A percentile compares a stretch with the other conserved stretches of the same genome.
phyloP scores from a whole-genome alignment of 306 rosid genomes.

The Parietaria judaica region DNA sequence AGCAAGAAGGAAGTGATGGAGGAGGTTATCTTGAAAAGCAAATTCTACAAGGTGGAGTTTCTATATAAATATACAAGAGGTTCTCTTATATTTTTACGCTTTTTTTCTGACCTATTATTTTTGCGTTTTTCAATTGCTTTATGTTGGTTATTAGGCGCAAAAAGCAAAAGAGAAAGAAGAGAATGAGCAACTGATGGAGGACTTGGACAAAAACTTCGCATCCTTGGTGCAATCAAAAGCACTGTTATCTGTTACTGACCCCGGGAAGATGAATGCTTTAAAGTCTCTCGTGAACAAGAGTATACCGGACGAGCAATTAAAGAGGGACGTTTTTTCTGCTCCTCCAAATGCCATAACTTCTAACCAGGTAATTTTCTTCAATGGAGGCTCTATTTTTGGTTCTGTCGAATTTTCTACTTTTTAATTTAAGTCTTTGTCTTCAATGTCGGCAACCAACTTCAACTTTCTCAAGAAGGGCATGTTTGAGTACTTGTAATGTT shows the following conservation, averaged over 20 bases:
- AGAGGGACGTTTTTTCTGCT: slow-evolving; percentile 34
- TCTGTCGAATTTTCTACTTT: background rate
- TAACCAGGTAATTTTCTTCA: slow-evolving; percentile 38
- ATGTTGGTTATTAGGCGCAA: slow-evolving; percentile 55
- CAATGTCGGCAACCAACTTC: background rate
- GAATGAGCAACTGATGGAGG: slow-evolving; percentile 58
- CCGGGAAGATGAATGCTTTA: slow-evolving; percentile 62
- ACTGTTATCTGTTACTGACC: slow-evolving; percentile 46
- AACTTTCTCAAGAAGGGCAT: background rate
- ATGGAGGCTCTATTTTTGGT: background rate
- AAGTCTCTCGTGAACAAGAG: slow-evolving; percentile 49
- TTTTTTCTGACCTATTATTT: slow-evolving; percentile 10
- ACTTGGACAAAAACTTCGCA: slow-evolving; percentile 59
- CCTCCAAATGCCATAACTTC: slow-evolving; percentile 20
- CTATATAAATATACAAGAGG: background rate
- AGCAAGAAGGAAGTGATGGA: slow-evolving; percentile 82
- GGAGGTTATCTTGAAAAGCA: slow-evolving; percentile 78
- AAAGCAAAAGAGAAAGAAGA: slow-evolving; percentile 85
- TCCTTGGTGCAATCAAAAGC: slow-evolving; percentile 52
- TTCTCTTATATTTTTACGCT: background rate
- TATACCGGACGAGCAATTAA: slow-evolving; percentile 34
- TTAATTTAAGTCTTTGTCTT: slow-evolving; percentile 1
- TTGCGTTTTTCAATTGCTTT: slow-evolving; percentile 5
- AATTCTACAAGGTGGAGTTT: slow-evolving; percentile 53
- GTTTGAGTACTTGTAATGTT: background rate